Conservation (phyloP, 805 yeast genomes). For the Metschnikowia aberdeeniae region DNA sequence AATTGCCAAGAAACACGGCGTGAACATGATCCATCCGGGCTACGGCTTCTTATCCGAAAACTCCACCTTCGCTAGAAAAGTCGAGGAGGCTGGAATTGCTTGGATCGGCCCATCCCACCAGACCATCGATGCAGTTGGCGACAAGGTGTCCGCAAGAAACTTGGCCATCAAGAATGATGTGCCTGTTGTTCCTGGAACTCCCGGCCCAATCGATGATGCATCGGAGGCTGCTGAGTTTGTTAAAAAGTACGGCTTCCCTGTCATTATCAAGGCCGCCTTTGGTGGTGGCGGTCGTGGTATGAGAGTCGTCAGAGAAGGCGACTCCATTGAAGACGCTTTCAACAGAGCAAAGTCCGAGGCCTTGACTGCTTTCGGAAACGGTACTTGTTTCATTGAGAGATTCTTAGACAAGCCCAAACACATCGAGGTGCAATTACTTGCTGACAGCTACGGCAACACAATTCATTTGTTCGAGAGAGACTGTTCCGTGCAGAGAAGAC, state of each 20-base stretch:
- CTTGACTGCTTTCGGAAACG: conserved; percentile 92
- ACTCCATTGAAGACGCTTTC: conserved; percentile 87
- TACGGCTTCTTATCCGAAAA: conserved; percentile 79
- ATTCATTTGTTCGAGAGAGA: conserved; percentile 96
- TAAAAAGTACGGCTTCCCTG: conserved; percentile 84
- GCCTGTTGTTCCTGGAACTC: conserved; percentile 96
- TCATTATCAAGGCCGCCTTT: conserved; percentile 96
- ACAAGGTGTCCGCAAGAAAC: conserved; percentile 90
- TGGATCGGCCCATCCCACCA: conserved; percentile 93
- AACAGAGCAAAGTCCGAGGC: conserved; percentile 93
- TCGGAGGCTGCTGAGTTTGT: conserved; percentile 81
- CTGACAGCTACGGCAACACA: conserved; percentile 91
- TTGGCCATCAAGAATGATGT: conserved; percentile 79
- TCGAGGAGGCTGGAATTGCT: conserved; percentile 82
- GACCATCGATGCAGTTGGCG: conserved; percentile 94
- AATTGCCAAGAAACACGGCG: conserved; percentile 54
- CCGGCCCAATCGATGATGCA: conserved; percentile 85
- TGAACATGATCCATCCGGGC: conserved; percentile 39
- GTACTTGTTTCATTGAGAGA: conserved; percentile 96
- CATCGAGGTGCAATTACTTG: conserved; percentile 93
- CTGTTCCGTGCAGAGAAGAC: conserved; percentile 99
- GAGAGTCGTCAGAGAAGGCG: conserved; percentile 98
- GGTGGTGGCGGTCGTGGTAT: conserved; percentile 99
- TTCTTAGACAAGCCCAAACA: conserved; percentile 95
- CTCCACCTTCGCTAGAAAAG: conserved; percentile 89